phyloP scores from a whole-genome alignment of 495 filamentous ascomycete genomes.

The Penicillium crystallinum region DNA sequence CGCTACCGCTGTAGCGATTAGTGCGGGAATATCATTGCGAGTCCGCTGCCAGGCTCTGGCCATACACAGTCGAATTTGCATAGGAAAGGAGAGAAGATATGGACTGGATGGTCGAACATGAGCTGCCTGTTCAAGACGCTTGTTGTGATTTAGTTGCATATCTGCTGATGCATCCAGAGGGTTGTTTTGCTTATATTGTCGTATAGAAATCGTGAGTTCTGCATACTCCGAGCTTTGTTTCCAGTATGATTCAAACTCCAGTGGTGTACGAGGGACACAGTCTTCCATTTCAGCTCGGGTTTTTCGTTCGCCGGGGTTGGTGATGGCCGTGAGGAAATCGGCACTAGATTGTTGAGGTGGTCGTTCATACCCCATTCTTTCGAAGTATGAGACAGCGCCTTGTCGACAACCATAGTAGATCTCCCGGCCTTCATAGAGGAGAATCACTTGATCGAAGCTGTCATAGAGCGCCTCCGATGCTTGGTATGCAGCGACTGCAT shows the following conservation, averaged over 20 bases:
- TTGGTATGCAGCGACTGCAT: constrained; percentile 81
- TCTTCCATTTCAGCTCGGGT: constrained; percentile 57
- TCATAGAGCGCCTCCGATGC: constrained; percentile 80
- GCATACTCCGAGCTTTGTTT: constrained; percentile 49
- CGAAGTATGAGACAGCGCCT: constrained; percentile 57
- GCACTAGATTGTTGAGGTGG: constrained; percentile 57
- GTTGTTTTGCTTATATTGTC: constrained; percentile 38
- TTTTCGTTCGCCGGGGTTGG: constrained; percentile 58
- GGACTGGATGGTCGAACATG: neutral
- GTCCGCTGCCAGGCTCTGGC: neutral
- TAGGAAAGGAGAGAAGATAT: neutral
- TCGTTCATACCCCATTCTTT: constrained; percentile 54
- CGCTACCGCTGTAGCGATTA: neutral
- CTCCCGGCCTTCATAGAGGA: constrained; percentile 60
- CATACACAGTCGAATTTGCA: neutral
- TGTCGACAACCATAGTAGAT: constrained; percentile 62
- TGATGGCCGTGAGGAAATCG: constrained; percentile 71
- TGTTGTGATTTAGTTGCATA: neutral
- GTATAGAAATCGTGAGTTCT: constrained; percentile 45
- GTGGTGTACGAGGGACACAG: constrained; percentile 61
- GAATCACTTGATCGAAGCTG: constrained; percentile 55
- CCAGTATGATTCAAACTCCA: constrained; percentile 63
- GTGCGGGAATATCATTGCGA: neutral
- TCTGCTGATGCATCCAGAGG: constrained; percentile 58
- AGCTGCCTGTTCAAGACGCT: neutral